A percentile compares a stretch with the other conserved stretches of the same genome.
These are phyloP conservation scores for Daldinia decipiens DNA, from an alignment of 495 filamentous ascomycete genomes.

Conservation along the genomic window DNA sequence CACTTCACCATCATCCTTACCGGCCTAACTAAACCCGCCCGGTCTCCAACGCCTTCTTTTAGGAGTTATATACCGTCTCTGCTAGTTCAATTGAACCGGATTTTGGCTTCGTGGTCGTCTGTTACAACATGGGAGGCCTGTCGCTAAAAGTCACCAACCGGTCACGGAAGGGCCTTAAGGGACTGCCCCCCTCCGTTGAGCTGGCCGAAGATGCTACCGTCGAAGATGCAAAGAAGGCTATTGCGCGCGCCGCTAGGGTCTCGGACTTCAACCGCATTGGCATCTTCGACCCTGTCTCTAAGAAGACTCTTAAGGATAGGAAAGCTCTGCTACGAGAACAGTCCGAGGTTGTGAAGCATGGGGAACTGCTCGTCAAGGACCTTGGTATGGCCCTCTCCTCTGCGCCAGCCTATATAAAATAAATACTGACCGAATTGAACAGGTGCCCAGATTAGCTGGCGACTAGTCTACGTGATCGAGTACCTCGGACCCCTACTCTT, in stretches of 20 bases:
- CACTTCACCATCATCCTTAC: constrained; percentile 4
- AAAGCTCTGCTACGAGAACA: constrained; percentile 65
- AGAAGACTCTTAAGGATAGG: constrained; percentile 67
- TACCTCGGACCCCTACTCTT: constrained; percentile 95
- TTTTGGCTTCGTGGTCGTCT: neutral
- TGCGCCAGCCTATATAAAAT: neutral
- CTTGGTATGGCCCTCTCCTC: constrained; percentile 68
- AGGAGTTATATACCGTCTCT: constrained; percentile 4
- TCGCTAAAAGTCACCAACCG: constrained; percentile 57
- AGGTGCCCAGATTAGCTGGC: constrained; percentile 95
- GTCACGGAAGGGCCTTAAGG: constrained; percentile 68
- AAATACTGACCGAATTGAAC: neutral
- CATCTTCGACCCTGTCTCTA: constrained; percentile 76
- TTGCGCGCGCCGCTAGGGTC: constrained; percentile 57
- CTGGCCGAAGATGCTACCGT: constrained; percentile 68
- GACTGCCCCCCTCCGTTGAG: constrained; percentile 73
- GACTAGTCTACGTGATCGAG: constrained; percentile 92
- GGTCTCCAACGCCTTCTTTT: constrained; percentile 3
- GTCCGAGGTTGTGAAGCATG: constrained; percentile 71
- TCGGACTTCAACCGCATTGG: constrained; percentile 71
- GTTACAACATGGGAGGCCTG: constrained; percentile 48
- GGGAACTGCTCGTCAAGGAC: constrained; percentile 89
- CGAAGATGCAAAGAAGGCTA: constrained; percentile 64
- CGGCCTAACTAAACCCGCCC: neutral
- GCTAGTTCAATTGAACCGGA: constrained; percentile 10